phyloP scores from a whole-genome alignment of 2,329 filamentous ascomycete genomes.

The Cladosporium sp. region DNA sequence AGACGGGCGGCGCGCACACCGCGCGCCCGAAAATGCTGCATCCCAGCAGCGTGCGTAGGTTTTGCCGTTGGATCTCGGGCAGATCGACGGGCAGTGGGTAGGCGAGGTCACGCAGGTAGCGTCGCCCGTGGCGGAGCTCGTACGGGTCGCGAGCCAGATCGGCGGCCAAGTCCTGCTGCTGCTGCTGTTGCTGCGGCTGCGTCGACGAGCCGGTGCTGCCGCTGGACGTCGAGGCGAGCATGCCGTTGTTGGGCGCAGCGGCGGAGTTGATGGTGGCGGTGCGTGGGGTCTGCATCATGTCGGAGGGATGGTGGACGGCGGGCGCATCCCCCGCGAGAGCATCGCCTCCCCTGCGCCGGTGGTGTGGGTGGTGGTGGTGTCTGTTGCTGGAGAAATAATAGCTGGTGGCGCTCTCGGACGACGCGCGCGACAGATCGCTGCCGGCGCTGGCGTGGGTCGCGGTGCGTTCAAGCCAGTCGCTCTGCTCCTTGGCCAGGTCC shows the following conservation, averaged over 20 bases:
- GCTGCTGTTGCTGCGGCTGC: background rate
- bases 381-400: slow-evolving; percentile 11
- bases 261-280: background rate
- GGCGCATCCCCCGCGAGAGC: background rate
- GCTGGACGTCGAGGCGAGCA: slow-evolving; percentile 2
- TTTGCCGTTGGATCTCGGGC: slow-evolving; percentile 80
- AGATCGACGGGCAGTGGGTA: slow-evolving; percentile 90
- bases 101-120: slow-evolving; percentile 70
- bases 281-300: slow-evolving; percentile 7
- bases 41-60: slow-evolving; percentile 71
- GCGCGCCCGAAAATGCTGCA: slow-evolving; percentile 76
- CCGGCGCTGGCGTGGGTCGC: background rate
- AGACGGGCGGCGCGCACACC: slow-evolving; percentile 64
- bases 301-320: background rate
- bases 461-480: slow-evolving; percentile 8
- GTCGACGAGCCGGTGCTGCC: slow-evolving; percentile 5
- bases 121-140: slow-evolving; percentile 67
- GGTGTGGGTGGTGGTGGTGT: background rate
- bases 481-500: slow-evolving; percentile 3
- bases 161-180: background rate
- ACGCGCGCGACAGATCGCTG: slow-evolving; percentile 1
- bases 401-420: slow-evolving; percentile 7
- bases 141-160: slow-evolving; percentile 3
- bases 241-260: background rate
- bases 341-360: slow-evolving; percentile 7